These are phyloP conservation scores for Leccinum fuscescens DNA, from an alignment of 1,284 basidiomycete genomes.

Conservation along the genomic window DNA sequence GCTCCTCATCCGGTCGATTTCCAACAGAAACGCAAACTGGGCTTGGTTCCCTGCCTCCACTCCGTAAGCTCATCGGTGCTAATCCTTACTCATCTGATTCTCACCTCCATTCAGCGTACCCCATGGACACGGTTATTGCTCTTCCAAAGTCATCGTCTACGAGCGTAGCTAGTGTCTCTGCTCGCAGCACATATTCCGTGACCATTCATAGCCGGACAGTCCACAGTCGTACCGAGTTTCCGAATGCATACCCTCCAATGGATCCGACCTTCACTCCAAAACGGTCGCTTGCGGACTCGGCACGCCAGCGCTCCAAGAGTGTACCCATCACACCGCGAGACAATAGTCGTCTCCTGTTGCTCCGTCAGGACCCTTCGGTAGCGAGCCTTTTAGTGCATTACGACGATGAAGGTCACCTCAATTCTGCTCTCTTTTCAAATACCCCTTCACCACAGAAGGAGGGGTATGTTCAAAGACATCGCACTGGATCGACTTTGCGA, in stretches of 20 bases:
- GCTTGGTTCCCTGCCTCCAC: conserved; percentile 56
- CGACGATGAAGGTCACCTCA: conserved; percentile 65
- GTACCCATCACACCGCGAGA: conserved; percentile 45
- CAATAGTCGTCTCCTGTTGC: conserved; percentile 50
- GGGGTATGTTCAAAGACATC: conserved; percentile 51
- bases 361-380: conserved; percentile 74
- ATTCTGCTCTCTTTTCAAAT: conserved; percentile 62
- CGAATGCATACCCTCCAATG: conserved; percentile 51
- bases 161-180: conserved; percentile 50
- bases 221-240: conserved; percentile 62
- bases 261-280: conserved; percentile 26
- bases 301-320: conserved; percentile 34
- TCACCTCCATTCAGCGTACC: conserved; percentile 50
- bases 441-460: conserved; percentile 42
- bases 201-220: conserved; percentile 61
- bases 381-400: conserved; percentile 68
- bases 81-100: background rate
- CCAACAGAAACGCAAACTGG: conserved; percentile 54
- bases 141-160: conserved; percentile 47
- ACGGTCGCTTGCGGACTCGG: conserved; percentile 26
- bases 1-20: conserved; percentile 69
- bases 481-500: conserved; percentile 68
- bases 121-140: conserved; percentile 55
- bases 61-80: conserved; percentile 51
- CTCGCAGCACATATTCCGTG: conserved; percentile 64